Conservation (phyloP, 805 yeast species). For the Candida ipomoeae region DNA sequence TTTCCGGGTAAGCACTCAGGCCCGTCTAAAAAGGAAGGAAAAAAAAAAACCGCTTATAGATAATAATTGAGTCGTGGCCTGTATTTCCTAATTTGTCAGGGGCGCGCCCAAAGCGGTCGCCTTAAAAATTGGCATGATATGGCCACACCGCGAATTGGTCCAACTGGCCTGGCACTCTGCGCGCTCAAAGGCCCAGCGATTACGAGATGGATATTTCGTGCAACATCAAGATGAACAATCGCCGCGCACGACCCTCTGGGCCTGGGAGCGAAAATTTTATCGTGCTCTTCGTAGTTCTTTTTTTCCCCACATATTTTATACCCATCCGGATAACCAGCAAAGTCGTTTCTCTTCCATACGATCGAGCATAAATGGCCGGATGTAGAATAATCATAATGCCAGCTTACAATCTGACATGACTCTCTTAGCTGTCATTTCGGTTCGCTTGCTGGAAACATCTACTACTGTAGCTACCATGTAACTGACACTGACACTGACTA, state of each 20-base stretch:
- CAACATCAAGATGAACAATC: background rate
- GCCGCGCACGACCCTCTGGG: slow-evolving; percentile 8
- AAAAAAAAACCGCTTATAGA: background rate
- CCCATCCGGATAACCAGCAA: slow-evolving; percentile 46
- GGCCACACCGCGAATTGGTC: background rate
- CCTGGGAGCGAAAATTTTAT: slow-evolving; percentile 2
- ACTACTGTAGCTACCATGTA: background rate
- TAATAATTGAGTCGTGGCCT: background rate
- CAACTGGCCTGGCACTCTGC: background rate
- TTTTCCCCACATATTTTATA: slow-evolving; percentile 19
- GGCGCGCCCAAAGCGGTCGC: background rate
- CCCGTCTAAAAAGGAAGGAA: background rate
- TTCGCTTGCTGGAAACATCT: slow-evolving; percentile 45
- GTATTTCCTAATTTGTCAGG: background rate
- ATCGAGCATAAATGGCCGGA: slow-evolving; percentile 49
- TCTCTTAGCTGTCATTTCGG: slow-evolving; percentile 21
- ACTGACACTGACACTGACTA: background rate
- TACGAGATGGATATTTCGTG: background rate
- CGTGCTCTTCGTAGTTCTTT: background rate
- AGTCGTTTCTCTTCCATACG: slow-evolving; percentile 35
- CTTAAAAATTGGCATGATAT: background rate
- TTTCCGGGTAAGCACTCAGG: no score
- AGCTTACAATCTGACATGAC: slow-evolving; percentile 33
- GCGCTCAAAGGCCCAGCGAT: background rate
- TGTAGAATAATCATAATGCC: slow-evolving; percentile 32